Base-by-base conservation (phyloP, 805 yeast genomes). In the Alloascoidea hylecoeti region DNA sequence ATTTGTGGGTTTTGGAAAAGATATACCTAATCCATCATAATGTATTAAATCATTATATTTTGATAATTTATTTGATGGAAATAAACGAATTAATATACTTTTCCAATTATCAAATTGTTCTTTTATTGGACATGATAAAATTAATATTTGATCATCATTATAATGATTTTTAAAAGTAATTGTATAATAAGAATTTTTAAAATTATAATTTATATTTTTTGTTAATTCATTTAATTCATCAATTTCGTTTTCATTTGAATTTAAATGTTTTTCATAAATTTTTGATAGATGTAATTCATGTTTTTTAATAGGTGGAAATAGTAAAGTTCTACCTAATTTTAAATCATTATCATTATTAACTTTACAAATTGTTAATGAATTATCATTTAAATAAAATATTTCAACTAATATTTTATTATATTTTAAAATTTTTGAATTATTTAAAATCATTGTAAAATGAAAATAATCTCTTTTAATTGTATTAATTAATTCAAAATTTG, bases 181-280 rank as follows among this genome's bases (percentile, higher is more conserved):
- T 9, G 30, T 9, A 23, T 23, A 23, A 23, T 9, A 23, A 23
- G n/a, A 23, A 23, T 9, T n/a, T 23, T 23, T n/a, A 9, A 9
- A 23, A n/a, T 23, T 23, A n/a, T n/a, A n/a, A 23, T 23, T 23
- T 9, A n/a, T n/a, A n/a, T 9, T 9, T 23, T 23, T 9, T 23
- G 30, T 23, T 9, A n/a, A n/a, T 9, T 23, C 30, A 9, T 23
- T n/a, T n/a, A n/a, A n/a, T n/a, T n/a, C n/a, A n/a, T n/a, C n/a
- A n/a, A n/a, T n/a, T n/a, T n/a, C n/a, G n/a, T n/a, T n/a, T n/a
- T n/a, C n/a, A n/a, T n/a, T n/a, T n/a, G n/a, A n/a, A n/a, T n/a
- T n/a, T n/a, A n/a, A n/a, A n/a, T n/a, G n/a, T n/a, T 23, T 23
- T 23, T 23, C 30, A 23, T 23, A 23, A 23, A 23, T 23, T n/a